Percentiles rank a stretch among this genome's conserved stretches.
phyloP scores from a whole-genome alignment of 2,329 filamentous ascomycete species.

The Exserohilum rostratum region DNA sequence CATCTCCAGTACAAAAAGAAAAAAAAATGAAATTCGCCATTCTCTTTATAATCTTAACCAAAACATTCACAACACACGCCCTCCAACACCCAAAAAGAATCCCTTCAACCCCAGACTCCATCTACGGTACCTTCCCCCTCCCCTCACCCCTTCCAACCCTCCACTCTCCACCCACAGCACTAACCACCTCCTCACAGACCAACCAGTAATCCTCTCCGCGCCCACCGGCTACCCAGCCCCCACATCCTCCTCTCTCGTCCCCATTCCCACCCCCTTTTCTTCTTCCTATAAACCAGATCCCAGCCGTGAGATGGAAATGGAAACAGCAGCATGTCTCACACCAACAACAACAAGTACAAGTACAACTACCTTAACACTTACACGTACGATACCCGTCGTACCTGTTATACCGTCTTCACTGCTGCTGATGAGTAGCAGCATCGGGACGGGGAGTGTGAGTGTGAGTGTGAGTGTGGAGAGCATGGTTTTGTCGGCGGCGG shows the following conservation, averaged over 20 bases:
- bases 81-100: too few species aligned
- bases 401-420: constrained; percentile 1
- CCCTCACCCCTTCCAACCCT: too few species aligned
- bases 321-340: neutral
- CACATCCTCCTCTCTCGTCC: neutral
- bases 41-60: too few species aligned
- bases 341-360: neutral
- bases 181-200: neutral
- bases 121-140: too few species aligned
- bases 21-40: too few species aligned
- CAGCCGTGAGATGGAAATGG: too few species aligned
- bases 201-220: neutral
- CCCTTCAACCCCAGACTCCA: too few species aligned
- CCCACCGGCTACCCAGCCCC: neutral
- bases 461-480: too few species aligned
- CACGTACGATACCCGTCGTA: constrained; percentile 1
- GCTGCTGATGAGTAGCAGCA: too few species aligned
- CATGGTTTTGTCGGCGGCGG: neutral
- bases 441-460: neutral
- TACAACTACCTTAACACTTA: neutral
- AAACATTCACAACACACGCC: too few species aligned
- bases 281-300: too few species aligned
- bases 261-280: neutral
- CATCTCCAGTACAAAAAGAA: too few species aligned
- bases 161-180: neutral